Evolutionary conservation across 1,139 yeast genomes (phyloP).

Genomic region (Pichia sp.): DNA sequence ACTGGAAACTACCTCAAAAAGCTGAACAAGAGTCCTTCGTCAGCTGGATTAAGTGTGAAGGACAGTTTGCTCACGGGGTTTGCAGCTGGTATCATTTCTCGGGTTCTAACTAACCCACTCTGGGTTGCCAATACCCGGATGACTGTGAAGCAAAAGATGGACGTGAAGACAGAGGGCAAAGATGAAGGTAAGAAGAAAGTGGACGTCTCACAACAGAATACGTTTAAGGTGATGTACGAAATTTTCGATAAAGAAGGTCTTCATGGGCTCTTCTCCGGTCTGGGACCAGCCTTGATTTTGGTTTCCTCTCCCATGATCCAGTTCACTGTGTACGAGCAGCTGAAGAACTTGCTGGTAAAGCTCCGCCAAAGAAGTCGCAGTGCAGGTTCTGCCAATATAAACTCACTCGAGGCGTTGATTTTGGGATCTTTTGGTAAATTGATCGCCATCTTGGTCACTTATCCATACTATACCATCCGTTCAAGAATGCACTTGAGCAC

Average conservation of each 20-base stretch:
- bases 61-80: slow-evolving; percentile 82
- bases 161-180: not conserved
- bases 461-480: slow-evolving; percentile 87
- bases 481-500: slow-evolving; percentile 77
- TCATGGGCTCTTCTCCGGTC: slow-evolving; percentile 71
- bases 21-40: slow-evolving; percentile 26
- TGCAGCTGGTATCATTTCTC: slow-evolving; percentile 83
- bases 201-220: slow-evolving; percentile 19
- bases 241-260: slow-evolving; percentile 72
- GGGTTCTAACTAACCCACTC: slow-evolving; percentile 83
- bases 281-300: slow-evolving; percentile 79
- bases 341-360: slow-evolving; percentile 62
- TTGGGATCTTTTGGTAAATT: slow-evolving; percentile 89
- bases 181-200: slow-evolving; percentile 9
- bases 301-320: slow-evolving; percentile 89
- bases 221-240: slow-evolving; percentile 40
- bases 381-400: slow-evolving; percentile 33
- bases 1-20: slow-evolving; percentile 26
- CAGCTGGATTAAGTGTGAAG: slow-evolving; percentile 46
- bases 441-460: slow-evolving; percentile 79
- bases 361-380: slow-evolving; percentile 34
- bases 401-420: slow-evolving; percentile 70
- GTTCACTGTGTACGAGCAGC: slow-evolving; percentile 86
- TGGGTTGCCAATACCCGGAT: slow-evolving; percentile 94
- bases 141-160: slow-evolving; percentile 47